Evolutionary conservation across 148 eudicot species (phyloP), one percentile per base, ranked within the genome.

Genomic region (Vaccinium darrowii): DNA sequence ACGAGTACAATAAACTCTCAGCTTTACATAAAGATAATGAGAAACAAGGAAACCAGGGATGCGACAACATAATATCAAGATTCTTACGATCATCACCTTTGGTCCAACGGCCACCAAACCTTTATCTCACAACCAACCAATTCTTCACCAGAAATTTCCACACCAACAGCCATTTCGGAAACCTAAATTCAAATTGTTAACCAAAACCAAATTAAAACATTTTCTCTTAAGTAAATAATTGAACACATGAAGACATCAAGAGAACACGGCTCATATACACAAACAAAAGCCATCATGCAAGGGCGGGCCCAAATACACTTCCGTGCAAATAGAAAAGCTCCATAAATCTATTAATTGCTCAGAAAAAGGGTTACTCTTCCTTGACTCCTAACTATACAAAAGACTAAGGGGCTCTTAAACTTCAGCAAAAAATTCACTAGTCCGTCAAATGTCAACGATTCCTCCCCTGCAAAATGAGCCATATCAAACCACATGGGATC

Each of bases 71-170:
- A 80, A 75, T 52, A 51, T 39, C 23, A 79, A 78, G 74, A 63
- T 58, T 81, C 49, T n/a, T n/a, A 8, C 81, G 67, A 56, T 74
- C 58, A 88, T 89, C 84, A 93, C 98, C 76, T 81, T 83, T 74
- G 65, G 76, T 95, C 98, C 83, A 89, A 76, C 19, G 98, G 97
- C 98, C 98, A 95, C 93, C 94, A 95, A 74, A 85, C 87, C 49
- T 85, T 57, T 47, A 85, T 56, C 50, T 12, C 21, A 21, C 80
- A 74, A 80, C 84, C 84, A 85, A 85, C 12, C 50, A 85, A 73
- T 56, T 80, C 84, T 75, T 80, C 84, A 72, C 87, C 87, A 21
- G 54, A 47, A 18, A n/a, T 81, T 80, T 71, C 47, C 16, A 19
- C 5, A 30, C 11, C 65, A 53, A 8, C 16, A 72, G 79, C 50